Base-by-base conservation (phyloP, 805 yeast genomes). In the Ogataea kodamae region DNA sequence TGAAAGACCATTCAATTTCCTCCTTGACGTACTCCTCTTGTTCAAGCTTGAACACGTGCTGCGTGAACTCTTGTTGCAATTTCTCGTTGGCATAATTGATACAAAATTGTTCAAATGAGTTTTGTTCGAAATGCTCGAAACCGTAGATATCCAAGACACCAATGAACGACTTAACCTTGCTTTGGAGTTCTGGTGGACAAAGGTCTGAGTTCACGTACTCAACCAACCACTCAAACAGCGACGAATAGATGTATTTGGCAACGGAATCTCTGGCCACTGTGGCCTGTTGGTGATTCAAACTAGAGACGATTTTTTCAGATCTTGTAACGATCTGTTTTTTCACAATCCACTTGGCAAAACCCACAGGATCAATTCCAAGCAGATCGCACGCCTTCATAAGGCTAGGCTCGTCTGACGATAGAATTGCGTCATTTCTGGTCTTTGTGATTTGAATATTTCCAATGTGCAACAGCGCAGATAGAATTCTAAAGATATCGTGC, bases 81-180 rank as follows among this genome's bases (percentile, higher is more conserved):
- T 90, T 90, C 66, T 90, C 98, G 62, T 89, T 89, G 27, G 97
- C 96, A 59, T 89, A 89, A 60, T 89, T 89, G 63, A 89, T 89
- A 67, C 98, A 90, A 62, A 90, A 90, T 62, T 90, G 98, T 64
- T 90, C 98, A 54, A 90, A 90, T 6, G 96, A 88, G 64, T 90
- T 90, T 52, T 76, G 79, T 48, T 86, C 89, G 58, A 90, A 90
- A 62, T 90, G 97, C 62, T 90, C 98, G 59, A 90, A 90, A 15
- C 98, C 98, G 55, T 90, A 90, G 50, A 90, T 90, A 80, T 90
- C 98, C 50, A 90, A 72, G 18, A 90, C 97, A 59, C 98, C 98
- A 52, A 90, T 90, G 51, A 90, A 92, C 1, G 86, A 74, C 28
- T 71, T 64, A 35, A 81, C 71, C 22, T 77, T 62, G 15, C 67